Evolutionary conservation across 805 yeast species (phyloP).

Genomic region (Candida peoriensis): DNA sequence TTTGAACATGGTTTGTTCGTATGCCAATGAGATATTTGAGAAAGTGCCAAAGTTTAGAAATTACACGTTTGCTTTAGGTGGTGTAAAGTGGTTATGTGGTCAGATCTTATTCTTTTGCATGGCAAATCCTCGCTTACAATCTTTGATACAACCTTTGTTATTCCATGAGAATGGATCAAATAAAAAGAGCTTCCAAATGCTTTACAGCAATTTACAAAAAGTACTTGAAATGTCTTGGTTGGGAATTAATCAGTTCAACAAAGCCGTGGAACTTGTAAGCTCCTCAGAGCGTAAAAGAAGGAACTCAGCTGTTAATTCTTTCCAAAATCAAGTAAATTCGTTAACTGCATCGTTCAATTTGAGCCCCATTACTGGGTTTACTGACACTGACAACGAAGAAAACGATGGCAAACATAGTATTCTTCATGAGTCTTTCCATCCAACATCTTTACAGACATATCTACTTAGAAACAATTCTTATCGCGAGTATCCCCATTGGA

Average conservation of each 20-base stretch:
- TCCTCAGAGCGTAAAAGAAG: background rate
- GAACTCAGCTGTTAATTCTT: too few relatives aligned
- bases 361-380: too few relatives aligned
- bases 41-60: slow-evolving; percentile 10
- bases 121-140: slow-evolving; percentile 6
- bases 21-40: slow-evolving; percentile 12
- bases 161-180: slow-evolving; percentile 7
- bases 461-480: slow-evolving; percentile 4
- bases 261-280: background rate
- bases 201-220: slow-evolving; percentile 7
- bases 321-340: too few relatives aligned
- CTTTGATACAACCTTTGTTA: slow-evolving; percentile 8
- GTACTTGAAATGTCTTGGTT: slow-evolving; percentile 9
- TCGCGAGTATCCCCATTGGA: slow-evolving; percentile 12
- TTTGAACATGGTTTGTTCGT: slow-evolving; percentile 12
- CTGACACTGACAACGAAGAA: too few relatives aligned
- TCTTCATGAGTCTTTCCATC: slow-evolving; percentile 11
- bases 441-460: slow-evolving; percentile 10
- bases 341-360: too few relatives aligned
- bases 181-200: slow-evolving; percentile 1
- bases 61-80: slow-evolving; percentile 13
- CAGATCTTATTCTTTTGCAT: slow-evolving; percentile 10
- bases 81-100: slow-evolving; percentile 13
- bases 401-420: slow-evolving; percentile 1
- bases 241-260: slow-evolving; percentile 1